Evolutionary conservation across 1,284 basidiomycete genomes (phyloP).

Genomic region (Irpex lacteus): DNA sequence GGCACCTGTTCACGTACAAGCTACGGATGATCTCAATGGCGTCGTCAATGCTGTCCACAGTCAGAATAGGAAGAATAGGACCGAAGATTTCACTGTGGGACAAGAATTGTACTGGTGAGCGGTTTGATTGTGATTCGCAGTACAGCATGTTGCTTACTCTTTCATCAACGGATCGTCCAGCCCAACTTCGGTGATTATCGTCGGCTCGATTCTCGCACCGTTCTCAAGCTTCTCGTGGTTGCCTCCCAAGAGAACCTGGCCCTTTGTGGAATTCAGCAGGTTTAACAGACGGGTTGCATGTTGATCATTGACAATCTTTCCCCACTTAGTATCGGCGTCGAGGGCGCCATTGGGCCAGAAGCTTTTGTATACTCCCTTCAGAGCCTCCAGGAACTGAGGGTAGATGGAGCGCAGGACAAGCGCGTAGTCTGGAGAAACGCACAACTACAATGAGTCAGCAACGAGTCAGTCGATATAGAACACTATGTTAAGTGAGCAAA

Average conservation of each 20-base stretch:
- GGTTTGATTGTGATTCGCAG: not conserved
- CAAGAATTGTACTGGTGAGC: not conserved
- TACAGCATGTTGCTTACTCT: conserved; percentile 32
- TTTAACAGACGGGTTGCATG: conserved; percentile 51
- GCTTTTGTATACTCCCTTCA: conserved; percentile 36
- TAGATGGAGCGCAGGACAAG: conserved; percentile 49
- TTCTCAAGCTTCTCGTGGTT: conserved; percentile 32
- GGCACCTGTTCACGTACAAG: conserved; percentile 29
- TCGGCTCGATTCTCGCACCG: conserved; percentile 42
- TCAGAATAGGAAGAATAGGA: conserved; percentile 62
- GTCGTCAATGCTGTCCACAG: conserved; percentile 49
- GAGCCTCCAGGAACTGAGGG: conserved; percentile 48
- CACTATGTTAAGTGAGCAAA: not conserved
- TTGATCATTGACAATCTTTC: conserved; percentile 42
- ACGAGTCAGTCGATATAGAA: not conserved
- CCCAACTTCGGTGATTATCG: conserved; percentile 45
- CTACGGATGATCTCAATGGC: conserved; percentile 50
- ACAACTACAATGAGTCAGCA: conserved; percentile 36
- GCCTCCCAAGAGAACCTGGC: conserved; percentile 55
- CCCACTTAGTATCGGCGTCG: conserved; percentile 34
- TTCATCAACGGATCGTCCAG: conserved; percentile 53
- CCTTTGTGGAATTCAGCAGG: conserved; percentile 51
- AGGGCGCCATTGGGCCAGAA: conserved; percentile 41
- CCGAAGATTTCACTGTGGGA: conserved; percentile 66
- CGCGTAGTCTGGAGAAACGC: conserved; percentile 67